Evolutionary conservation across 805 yeast species (phyloP).

Genomic region (Scheffersomyces lignosus): DNA sequence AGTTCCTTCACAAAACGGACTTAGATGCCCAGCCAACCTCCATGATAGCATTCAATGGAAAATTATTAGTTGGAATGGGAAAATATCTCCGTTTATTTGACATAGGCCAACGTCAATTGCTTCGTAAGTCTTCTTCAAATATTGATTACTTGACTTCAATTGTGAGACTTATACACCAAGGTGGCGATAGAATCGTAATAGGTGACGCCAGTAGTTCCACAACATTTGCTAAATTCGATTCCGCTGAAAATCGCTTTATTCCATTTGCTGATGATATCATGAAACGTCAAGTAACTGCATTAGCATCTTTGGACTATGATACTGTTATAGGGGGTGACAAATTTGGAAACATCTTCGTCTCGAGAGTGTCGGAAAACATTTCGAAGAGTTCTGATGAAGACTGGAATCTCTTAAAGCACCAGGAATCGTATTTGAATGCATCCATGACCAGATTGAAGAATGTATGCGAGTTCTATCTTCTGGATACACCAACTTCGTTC

Average conservation of each 20-base stretch:
- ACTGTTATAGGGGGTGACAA: conserved; percentile 85
- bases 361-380: conserved; percentile 56
- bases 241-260: conserved; percentile 48
- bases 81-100: conserved; percentile 60
- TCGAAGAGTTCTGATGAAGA: conserved; percentile 55
- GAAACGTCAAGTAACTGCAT: conserved; percentile 63
- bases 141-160: conserved; percentile 49
- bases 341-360: conserved; percentile 75
- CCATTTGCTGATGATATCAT: conserved; percentile 70
- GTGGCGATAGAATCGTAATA: conserved; percentile 56
- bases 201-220: conserved; percentile 76
- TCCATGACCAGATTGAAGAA: conserved; percentile 51
- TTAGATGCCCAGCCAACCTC: conserved; percentile 50
- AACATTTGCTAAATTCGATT: conserved; percentile 53
- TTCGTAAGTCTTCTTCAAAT: conserved; percentile 59
- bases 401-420: conserved; percentile 29
- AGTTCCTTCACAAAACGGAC: conserved; percentile 59
- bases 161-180: conserved; percentile 52
- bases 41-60: conserved; percentile 54
- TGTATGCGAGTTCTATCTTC: conserved; percentile 59
- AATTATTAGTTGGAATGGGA: conserved; percentile 58
- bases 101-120: conserved; percentile 75
- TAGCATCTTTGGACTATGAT: conserved; percentile 64
- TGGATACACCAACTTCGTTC: conserved; percentile 71
- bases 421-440: conserved; percentile 45